Evolutionary conservation across 2,329 filamentous ascomycete genomes (phyloP), one percentile per base, ranked within the genome.

Genomic region (Fusarium oligoseptatum): DNA sequence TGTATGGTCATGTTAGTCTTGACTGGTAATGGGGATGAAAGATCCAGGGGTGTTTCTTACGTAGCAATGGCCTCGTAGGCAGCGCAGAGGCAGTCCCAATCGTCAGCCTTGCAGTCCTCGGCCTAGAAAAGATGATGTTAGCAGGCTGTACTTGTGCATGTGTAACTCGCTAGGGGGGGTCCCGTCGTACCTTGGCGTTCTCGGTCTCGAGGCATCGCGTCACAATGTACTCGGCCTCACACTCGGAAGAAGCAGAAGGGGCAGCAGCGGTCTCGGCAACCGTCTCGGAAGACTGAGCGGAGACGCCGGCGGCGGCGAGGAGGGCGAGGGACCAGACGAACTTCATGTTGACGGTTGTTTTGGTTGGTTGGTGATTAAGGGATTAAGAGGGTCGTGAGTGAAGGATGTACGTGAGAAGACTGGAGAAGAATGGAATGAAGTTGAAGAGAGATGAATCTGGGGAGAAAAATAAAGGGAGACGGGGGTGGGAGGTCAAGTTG

Each of bases 31-130:
- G 29, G 4, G 36, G 55, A 27, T n/a, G 3, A 17, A 27, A 32
- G 55, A 32, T 10, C 27, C 34, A 14, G 20, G n/a, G 34, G 32
- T 41, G 45, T 82, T n/a, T 82, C 85, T 71, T 79, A 88, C 86
- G 86, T 87, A 55, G 85, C 78, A 60, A 89, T 81, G 72, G 83
- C 81, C 71, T 84, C 72, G 77, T 86, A 84, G 56, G 84, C 82
- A 63, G 81, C 78, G 78, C 87, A 89, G 69, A 83, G 83, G 80
- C 87, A 89, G 62, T 82, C 79, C 73, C 84, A 88, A 80, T 89
- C 86, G 58, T 78, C 80, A 22, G 67, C 6, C 12, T 52, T 64
- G 80, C 88, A 89, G 45, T 72, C 71, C 5, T 75, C 66, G 72
- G 85, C 80, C 82, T 84, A 41, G 20, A 14, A 34, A n/a, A 14